Conservation (phyloP, 768 basidiomycete species). For the Podaxis sp. region DNA sequence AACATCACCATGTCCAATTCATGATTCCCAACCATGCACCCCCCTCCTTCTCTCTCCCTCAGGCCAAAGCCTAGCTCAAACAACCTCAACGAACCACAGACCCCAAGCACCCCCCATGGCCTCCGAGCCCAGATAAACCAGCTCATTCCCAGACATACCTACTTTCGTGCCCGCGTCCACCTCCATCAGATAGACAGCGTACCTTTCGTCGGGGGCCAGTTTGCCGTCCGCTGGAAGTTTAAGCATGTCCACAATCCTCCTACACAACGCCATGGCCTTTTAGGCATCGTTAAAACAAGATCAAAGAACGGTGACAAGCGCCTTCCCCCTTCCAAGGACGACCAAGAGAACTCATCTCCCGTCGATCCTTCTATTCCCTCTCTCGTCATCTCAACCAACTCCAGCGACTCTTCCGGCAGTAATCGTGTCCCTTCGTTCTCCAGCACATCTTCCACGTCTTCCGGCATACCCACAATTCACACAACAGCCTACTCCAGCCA, state of each 20-base stretch:
- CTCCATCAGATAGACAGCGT: slow-evolving; percentile 47
- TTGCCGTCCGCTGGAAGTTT: slow-evolving; percentile 71
- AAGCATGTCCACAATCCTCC: slow-evolving; percentile 36
- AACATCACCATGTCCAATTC: background rate
- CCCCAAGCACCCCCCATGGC: background rate
- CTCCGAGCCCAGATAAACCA: background rate
- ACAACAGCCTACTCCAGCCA: background rate
- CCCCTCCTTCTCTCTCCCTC: background rate
- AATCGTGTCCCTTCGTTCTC: slow-evolving; percentile 17
- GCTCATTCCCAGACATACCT: background rate
- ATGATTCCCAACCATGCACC: background rate
- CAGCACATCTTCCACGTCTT: slow-evolving; percentile 11
- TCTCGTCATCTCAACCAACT: slow-evolving; percentile 14
- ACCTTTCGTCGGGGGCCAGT: slow-evolving; percentile 69
- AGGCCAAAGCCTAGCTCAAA: background rate
- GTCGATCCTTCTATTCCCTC: slow-evolving; percentile 11
- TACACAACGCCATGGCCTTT: background rate
- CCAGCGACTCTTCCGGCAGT: background rate
- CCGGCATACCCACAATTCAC: slow-evolving; percentile 1
- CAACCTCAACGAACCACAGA: background rate
- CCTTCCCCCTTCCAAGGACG: slow-evolving; percentile 13
- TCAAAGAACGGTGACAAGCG: slow-evolving; percentile 13
- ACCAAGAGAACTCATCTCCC: slow-evolving; percentile 5
- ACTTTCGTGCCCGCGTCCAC: background rate
- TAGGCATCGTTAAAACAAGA: slow-evolving; percentile 18